Conservation (phyloP, 1,284 basidiomycete species). For the Apiotrichum gamsii region DNA sequence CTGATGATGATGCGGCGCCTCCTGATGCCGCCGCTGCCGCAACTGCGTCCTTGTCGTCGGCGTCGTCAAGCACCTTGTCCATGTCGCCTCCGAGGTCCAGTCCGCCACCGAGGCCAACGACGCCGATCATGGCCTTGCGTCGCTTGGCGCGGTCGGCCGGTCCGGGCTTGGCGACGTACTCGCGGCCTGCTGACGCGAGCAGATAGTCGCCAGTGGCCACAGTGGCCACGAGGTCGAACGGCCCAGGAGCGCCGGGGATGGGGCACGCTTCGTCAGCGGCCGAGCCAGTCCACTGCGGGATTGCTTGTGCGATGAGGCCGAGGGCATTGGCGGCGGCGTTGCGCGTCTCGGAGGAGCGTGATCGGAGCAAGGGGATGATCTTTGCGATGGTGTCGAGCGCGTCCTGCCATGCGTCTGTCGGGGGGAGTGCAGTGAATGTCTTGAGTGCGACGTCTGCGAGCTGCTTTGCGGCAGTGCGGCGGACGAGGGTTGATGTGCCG, state of each 20-base stretch:
- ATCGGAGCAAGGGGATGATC: conserved; percentile 42
- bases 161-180: conserved; percentile 38
- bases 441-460: conserved; percentile 43
- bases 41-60: conserved; percentile 19
- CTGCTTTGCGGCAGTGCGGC: conserved; percentile 46
- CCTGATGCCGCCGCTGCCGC: conserved; percentile 3
- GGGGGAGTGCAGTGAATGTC: conserved; percentile 28
- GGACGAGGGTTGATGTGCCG: conserved; percentile 43
- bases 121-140: conserved; percentile 43
- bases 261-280: conserved; percentile 12
- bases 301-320: conserved; percentile 32
- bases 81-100: conserved; percentile 37
- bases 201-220: conserved; percentile 23
- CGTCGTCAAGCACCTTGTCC: conserved; percentile 38
- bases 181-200: conserved; percentile 41
- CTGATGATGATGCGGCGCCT: too few relatives aligned
- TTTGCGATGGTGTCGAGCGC: conserved; percentile 41
- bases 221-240: conserved; percentile 24
- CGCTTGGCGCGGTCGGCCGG: conserved; percentile 38
- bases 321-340: conserved; percentile 44
- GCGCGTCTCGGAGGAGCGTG: conserved; percentile 43
- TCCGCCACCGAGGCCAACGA: conserved; percentile 39
- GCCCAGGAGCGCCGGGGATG: conserved; percentile 7
- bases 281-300: conserved; percentile 7
- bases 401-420: conserved; percentile 45